Conservation (phyloP, 352 stramenopile genomes). For the Achlya hypogyna region DNA sequence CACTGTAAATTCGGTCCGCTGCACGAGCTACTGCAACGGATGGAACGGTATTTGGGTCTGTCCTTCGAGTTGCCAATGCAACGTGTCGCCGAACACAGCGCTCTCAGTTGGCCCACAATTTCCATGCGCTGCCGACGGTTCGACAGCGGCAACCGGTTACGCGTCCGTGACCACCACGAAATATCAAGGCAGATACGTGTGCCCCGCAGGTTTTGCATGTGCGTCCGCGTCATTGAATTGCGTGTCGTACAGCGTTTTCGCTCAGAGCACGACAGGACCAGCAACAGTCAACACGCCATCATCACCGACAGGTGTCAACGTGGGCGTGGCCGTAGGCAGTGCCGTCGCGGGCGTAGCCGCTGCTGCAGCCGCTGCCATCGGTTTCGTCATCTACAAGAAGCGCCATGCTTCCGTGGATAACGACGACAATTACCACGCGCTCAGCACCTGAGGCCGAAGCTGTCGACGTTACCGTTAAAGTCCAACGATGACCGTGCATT, state of each 20-base stretch:
- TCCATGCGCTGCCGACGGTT: background rate
- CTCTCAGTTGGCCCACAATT: background rate
- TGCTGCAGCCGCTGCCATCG: background rate
- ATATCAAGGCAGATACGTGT: background rate
- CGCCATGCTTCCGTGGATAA: background rate
- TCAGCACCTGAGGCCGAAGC: too few relatives aligned
- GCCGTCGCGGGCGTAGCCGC: background rate
- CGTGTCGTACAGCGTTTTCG: background rate
- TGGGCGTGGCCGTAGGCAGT: background rate
- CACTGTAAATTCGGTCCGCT: background rate
- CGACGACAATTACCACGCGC: background rate
- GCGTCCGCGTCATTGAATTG: background rate
- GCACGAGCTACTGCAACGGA: constrained; percentile 3
- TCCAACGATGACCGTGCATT: too few relatives aligned
- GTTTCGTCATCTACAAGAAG: background rate
- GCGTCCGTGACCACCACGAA: background rate
- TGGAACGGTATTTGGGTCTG: background rate
- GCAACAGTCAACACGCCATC: background rate
- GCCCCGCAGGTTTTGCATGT: background rate
- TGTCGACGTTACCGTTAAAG: too few relatives aligned
- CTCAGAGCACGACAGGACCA: background rate
- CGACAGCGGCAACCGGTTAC: background rate
- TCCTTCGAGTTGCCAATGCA: constrained; percentile 3
- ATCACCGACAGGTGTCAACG: background rate
- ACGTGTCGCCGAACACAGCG: background rate